phyloP scores from a whole-genome alignment of 371 early-diverging fungal species.

The Mucor racemosus region DNA sequence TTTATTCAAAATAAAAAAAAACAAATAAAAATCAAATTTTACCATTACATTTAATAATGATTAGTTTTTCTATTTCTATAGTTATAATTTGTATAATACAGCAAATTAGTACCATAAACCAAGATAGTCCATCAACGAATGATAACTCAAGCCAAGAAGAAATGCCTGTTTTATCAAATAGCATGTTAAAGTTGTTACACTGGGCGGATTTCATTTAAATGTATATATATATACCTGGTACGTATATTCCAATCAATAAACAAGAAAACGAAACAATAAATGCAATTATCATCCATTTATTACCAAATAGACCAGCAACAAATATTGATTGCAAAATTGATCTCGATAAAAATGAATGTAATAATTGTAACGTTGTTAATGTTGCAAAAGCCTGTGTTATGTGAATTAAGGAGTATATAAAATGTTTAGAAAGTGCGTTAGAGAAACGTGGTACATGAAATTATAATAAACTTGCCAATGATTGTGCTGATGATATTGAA shows the following conservation, averaged over 20 bases:
- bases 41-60: neutral
- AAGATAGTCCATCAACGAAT: constrained; percentile 3
- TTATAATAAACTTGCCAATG: constrained; percentile 24
- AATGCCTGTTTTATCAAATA: neutral
- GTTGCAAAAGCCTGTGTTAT: constrained; percentile 66
- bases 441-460: neutral
- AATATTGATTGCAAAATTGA: constrained; percentile 74
- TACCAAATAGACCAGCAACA: constrained; percentile 66
- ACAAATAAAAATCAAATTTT: constrained; percentile 34
- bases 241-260: neutral
- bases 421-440: neutral
- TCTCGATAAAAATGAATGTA: constrained; percentile 81
- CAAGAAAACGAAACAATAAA: constrained; percentile 3
- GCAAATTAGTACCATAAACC: constrained; percentile 5
- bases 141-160: constrained; percentile 9
- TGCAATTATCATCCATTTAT: constrained; percentile 72
- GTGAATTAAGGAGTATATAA: neutral
- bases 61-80: neutral
- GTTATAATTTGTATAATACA: neutral
- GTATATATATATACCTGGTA: neutral
- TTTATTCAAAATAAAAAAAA: constrained; percentile 55
- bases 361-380: constrained; percentile 79
- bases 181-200: neutral
- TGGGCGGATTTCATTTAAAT: neutral
- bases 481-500: constrained; percentile 27